Base-by-base conservation (phyloP, 192 early-diverging fungal species). In the Oehlia diaphana region DNA sequence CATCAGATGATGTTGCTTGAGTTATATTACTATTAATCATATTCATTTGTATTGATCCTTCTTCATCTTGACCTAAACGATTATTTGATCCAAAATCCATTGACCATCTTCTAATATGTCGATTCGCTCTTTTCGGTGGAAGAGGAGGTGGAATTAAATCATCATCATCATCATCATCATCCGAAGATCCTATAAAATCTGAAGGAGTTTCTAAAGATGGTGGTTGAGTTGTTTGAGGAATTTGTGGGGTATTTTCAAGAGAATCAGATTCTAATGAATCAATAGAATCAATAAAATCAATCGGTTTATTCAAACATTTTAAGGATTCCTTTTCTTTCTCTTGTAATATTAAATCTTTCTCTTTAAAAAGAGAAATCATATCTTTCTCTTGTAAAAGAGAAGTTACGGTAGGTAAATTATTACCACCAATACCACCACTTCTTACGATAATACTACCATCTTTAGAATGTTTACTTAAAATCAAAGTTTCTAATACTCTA, bases 401-500 rank as follows among this genome's bases (percentile, higher is more conserved):
- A 19, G 14, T 5, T 31, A 31, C 28, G 28, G 28, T 31, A 31
- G 28, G 28, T 31, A 31, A 31, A 31, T 31, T 31, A 31, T 31
- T 31, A 31, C 28, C 28, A 31, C 28, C 28, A 31, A 31, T 37
- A 62, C 33, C 9, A 37, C 53, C 62, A 42, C 50, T 76, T 28
- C 74, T 76, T 10, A 76, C 9, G 5, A 76, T 76, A 1, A 76
- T 63, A 76, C 58, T 76, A 37, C 74, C 74, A 63, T 76, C 74
- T 63, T 76, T 76, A 23, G 74, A n/a, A 63, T 64, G 53, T 62
- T 62, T 76, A 62, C 63, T 76, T 42, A 76, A 63, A 16, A 76
- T 26, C 4, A 63, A 64, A 64, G 74, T 35, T 37, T 76, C 74
- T 10, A 76, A 76, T 9, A 76, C 61, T 49, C 39, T 62, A 37